These are phyloP conservation scores for Microcera coccophila DNA, from an alignment of 2,329 filamentous ascomycete genomes.

Conservation along the genomic window DNA sequence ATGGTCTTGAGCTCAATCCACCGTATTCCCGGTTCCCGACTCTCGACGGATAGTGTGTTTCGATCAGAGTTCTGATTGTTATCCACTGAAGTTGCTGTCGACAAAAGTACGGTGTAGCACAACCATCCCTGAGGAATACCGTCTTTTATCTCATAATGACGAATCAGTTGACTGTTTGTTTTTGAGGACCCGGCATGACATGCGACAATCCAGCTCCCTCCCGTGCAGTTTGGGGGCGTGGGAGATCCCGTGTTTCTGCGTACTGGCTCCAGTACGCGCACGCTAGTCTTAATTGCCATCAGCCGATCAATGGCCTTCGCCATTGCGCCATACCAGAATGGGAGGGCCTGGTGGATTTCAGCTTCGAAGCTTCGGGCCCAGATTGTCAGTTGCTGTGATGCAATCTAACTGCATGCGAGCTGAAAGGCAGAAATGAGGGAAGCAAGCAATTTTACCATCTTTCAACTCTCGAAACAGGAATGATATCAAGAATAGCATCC, in stretches of 20 bases:
- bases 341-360: conserved; percentile 6
- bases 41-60: no score
- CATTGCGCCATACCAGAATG: conserved; percentile 14
- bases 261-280: conserved; percentile 15
- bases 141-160: conserved; percentile 3
- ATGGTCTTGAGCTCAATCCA: conserved; percentile 10
- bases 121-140: background rate
- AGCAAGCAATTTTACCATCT: no score
- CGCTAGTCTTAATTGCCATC: conserved; percentile 21
- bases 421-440: conserved; percentile 22
- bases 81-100: background rate
- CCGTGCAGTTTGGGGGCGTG: conserved; percentile 6
- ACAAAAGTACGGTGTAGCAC: background rate
- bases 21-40: no score
- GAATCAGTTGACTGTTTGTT: conserved; percentile 1
- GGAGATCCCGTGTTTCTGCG: conserved; percentile 14
- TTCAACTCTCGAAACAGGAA: no score
- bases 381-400: background rate
- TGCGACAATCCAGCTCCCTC: conserved; percentile 5
- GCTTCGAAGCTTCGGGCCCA: background rate
- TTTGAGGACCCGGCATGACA: background rate
- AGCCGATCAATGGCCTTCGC: conserved; percentile 16
- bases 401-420: conserved; percentile 19
- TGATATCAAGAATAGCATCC: no score
- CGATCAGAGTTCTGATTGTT: no score